Evolutionary conservation across 306 rosid species (phyloP).

Genomic region (Sphenostylis stenocarpa): DNA sequence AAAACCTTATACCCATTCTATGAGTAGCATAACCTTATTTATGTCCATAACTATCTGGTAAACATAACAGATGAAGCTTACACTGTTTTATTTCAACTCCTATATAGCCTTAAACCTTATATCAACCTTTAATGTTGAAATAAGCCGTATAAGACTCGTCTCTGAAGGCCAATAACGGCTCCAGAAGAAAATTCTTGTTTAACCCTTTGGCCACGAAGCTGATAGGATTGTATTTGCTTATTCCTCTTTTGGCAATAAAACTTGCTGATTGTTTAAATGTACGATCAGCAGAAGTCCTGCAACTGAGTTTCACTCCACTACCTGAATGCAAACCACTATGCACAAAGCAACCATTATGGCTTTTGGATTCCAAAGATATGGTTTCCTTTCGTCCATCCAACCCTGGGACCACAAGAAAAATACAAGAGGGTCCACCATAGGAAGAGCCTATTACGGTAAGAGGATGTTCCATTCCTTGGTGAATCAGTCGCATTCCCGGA

Average conservation of each 20-base stretch:
- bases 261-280: constrained; percentile 57
- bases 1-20: background rate
- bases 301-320: constrained; percentile 53
- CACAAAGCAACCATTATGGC: constrained; percentile 62
- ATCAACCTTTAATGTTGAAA: constrained; percentile 55
- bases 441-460: constrained; percentile 51
- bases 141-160: constrained; percentile 75
- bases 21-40: background rate
- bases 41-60: background rate
- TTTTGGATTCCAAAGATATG: constrained; percentile 58
- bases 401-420: constrained; percentile 56
- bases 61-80: background rate
- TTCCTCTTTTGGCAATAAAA: constrained; percentile 51
- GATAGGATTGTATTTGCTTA: constrained; percentile 62
- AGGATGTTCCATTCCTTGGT: constrained; percentile 45
- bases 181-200: constrained; percentile 58
- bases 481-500: constrained; percentile 69
- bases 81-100: background rate
- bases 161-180: constrained; percentile 62
- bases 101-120: background rate
- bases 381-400: constrained; percentile 61
- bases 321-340: constrained; percentile 34
- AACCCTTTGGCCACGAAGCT: constrained; percentile 77
- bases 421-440: constrained; percentile 21
- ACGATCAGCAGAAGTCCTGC: constrained; percentile 39